These are phyloP conservation scores for Verticillium albo-atrum DNA, from an alignment of 2,329 filamentous ascomycete species.

Conservation along the genomic window DNA sequence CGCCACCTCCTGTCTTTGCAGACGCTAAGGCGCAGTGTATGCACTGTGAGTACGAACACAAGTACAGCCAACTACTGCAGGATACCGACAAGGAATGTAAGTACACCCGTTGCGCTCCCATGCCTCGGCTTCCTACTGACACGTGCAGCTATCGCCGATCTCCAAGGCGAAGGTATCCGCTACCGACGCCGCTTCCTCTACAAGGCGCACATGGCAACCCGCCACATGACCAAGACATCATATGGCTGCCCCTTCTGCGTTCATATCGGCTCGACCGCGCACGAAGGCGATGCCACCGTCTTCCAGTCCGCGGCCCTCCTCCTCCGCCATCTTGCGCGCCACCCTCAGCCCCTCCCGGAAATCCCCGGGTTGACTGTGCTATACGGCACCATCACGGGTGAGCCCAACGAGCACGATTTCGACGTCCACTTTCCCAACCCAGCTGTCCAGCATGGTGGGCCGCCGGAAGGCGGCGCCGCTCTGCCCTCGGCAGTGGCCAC, in stretches of 20 bases:
- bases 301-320: conserved; percentile 31
- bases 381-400: conserved; percentile 23
- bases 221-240: conserved; percentile 26
- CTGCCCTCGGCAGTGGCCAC: conserved; percentile 26
- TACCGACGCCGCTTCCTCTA: conserved; percentile 37
- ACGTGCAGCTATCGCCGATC: conserved; percentile 23
- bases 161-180: conserved; percentile 26
- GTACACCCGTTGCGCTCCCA: neutral
- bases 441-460: conserved; percentile 18
- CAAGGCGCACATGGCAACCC: conserved; percentile 33
- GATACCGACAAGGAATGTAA: conserved; percentile 22
- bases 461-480: neutral
- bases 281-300: conserved; percentile 35
- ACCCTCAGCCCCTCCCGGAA: conserved; percentile 32
- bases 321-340: conserved; percentile 31
- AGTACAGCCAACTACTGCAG: conserved; percentile 21
- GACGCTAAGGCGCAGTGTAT: conserved; percentile 15
- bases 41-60: conserved; percentile 15
- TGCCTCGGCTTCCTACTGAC: neutral
- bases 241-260: conserved; percentile 36
- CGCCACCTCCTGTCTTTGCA: neutral
- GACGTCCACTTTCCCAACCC: conserved; percentile 31
- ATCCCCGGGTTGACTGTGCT: conserved; percentile 30
- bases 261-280: conserved; percentile 24
- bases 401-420: conserved; percentile 20